A percentile compares a stretch with the other conserved stretches of the same genome.
Conservation (phyloP, 2,329 filamentous ascomycete species). For the Verticillium isaacii region DNA sequence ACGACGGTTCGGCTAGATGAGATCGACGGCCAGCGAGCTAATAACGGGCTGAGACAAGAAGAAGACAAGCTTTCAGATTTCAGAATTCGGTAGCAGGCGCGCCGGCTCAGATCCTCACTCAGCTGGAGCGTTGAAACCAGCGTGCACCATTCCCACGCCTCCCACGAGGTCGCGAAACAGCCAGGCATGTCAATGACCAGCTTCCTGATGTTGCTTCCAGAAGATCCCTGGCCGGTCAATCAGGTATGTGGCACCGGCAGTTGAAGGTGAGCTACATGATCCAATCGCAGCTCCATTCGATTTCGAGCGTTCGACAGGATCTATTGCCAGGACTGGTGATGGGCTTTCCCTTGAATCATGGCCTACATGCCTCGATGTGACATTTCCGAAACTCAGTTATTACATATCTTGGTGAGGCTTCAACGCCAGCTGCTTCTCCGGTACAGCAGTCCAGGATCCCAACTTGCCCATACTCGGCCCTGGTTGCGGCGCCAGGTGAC, state of each 20-base stretch:
- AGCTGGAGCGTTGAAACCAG: neutral
- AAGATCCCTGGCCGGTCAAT: neutral
- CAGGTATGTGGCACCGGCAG: too few species aligned
- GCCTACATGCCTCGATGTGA: neutral
- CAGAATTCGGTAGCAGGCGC: neutral
- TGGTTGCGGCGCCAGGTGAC: too few species aligned
- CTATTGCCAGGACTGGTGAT: neutral
- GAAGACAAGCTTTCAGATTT: neutral
- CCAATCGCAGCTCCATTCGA: neutral
- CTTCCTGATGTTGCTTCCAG: neutral
- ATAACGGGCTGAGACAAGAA: neutral
- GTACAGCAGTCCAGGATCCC: too few species aligned
- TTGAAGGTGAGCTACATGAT: neutral
- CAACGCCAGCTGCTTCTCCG: too few species aligned
- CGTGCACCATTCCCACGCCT: neutral
- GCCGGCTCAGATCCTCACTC: neutral
- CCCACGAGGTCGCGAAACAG: neutral
- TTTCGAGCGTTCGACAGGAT: neutral
- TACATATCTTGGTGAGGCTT: too few species aligned
- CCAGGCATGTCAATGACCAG: neutral
- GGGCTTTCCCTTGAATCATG: neutral
- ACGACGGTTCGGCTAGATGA: neutral
- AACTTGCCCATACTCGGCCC: too few species aligned
- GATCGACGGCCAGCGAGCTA: neutral
- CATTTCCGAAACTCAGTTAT: neutral